Conservation (phyloP, 2,329 filamentous ascomycete genomes). For the Cladosporium sp. region DNA sequence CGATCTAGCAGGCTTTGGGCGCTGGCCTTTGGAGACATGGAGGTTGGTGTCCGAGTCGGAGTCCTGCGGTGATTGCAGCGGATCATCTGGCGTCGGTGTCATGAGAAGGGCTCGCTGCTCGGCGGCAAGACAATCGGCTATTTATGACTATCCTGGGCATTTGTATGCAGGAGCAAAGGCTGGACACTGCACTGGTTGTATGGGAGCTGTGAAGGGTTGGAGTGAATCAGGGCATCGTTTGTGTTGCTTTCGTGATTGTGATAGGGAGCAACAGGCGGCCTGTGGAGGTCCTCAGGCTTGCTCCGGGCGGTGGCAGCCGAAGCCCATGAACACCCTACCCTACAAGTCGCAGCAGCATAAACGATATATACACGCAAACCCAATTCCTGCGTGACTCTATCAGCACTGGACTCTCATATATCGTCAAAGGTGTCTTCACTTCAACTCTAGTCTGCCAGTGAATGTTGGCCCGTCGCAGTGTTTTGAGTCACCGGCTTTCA, state of each 20-base stretch:
- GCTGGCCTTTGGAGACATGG: constrained; percentile 55
- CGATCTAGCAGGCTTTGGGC: constrained; percentile 41
- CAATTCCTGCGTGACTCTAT: not conserved
- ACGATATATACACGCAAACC: not conserved
- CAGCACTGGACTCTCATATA: not conserved
- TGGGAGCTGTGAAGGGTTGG: not conserved
- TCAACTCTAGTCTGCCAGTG: not conserved
- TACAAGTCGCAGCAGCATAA: no score
- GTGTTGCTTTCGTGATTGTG: not conserved
- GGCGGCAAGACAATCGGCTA: constrained; percentile 7
- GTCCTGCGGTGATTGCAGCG: constrained; percentile 67
- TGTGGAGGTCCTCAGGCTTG: not conserved
- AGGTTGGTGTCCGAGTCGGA: constrained; percentile 66
- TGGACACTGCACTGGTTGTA: not conserved
- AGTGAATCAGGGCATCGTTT: not conserved
- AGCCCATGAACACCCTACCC: no score
- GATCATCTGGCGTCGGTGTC: constrained; percentile 66
- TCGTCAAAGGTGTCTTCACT: not conserved
- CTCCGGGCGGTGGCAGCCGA: not conserved
- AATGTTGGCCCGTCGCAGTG: not conserved
- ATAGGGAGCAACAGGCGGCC: not conserved
- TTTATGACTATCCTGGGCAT: constrained; percentile 20
- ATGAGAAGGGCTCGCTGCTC: constrained; percentile 44
- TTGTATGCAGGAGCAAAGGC: constrained; percentile 17
- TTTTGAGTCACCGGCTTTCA: constrained; percentile 14